Percentiles rank a stretch among this genome's conserved stretches.
These are phyloP conservation scores for Stagonosporopsis cucurbitacearum DNA, from an alignment of 2,329 filamentous ascomycete species.

Conservation along the genomic window DNA sequence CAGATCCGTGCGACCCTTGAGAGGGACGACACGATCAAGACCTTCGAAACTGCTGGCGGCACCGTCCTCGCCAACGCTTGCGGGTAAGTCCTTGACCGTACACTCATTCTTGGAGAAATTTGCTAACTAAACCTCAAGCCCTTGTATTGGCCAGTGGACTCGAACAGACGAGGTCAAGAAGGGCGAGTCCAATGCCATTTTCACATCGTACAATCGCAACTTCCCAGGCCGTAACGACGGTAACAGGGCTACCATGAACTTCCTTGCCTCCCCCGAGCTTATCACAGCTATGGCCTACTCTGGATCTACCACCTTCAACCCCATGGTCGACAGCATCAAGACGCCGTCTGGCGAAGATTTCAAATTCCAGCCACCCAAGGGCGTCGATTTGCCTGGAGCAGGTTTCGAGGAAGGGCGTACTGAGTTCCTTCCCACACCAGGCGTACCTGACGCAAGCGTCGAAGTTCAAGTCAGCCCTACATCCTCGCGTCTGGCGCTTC, in stretches of 20 bases:
- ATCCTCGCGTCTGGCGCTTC: slow-evolving; percentile 87
- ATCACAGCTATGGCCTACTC: slow-evolving; percentile 96
- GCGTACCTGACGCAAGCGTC: slow-evolving; percentile 72
- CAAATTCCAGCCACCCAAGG: slow-evolving; percentile 78
- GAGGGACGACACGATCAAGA: slow-evolving; percentile 83
- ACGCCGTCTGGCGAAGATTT: slow-evolving; percentile 83
- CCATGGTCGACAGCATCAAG: slow-evolving; percentile 82
- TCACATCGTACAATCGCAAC: slow-evolving; percentile 98
- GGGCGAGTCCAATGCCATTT: slow-evolving; percentile 89
- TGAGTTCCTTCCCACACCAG: slow-evolving; percentile 74
- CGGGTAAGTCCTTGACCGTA: slow-evolving; percentile 49
- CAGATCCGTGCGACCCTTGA: slow-evolving; percentile 95
- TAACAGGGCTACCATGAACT: slow-evolving; percentile 97
- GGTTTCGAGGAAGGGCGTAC: slow-evolving; percentile 85
- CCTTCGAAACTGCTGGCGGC: slow-evolving; percentile 85
- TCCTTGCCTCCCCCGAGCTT: slow-evolving; percentile 93
- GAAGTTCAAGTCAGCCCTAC: slow-evolving; percentile 80
- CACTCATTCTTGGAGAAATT: background rate
- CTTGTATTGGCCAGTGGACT: slow-evolving; percentile 94
- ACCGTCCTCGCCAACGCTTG: slow-evolving; percentile 94
- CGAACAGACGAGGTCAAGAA: slow-evolving; percentile 84
- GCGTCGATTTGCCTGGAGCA: slow-evolving; percentile 65
- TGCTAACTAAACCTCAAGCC: slow-evolving; percentile 52
- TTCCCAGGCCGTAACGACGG: slow-evolving; percentile 97
- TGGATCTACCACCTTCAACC: slow-evolving; percentile 93